Conservation (phyloP, 805 yeast species). For the Yarrowia sp. region DNA sequence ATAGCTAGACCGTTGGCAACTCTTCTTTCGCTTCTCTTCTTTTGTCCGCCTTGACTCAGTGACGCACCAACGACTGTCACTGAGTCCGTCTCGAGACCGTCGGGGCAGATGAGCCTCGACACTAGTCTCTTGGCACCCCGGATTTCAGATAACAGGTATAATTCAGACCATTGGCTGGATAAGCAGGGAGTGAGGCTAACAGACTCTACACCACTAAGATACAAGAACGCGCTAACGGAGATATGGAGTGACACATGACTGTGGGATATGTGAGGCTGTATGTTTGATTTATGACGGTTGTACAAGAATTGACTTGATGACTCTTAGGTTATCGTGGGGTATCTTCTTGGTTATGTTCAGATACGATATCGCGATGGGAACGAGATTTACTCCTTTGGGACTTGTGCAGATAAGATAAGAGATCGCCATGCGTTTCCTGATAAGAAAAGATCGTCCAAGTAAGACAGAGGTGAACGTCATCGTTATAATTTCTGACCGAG, state of each 20-base stretch:
- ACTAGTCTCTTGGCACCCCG: slow-evolving; percentile 8
- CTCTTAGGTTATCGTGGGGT: too few relatives aligned
- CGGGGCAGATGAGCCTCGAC: neutral
- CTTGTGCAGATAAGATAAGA: neutral
- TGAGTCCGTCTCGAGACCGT: neutral
- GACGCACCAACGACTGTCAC: slow-evolving; percentile 2
- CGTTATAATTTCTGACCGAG: too few relatives aligned
- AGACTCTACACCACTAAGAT: neutral
- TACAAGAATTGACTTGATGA: neutral
- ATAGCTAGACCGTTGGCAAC: slow-evolving; percentile 4
- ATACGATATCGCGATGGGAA: too few relatives aligned
- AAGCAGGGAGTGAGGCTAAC: neutral
- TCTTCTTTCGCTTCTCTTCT: neutral
- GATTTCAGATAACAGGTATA: neutral
- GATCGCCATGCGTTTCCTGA: neutral
- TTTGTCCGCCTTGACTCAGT: slow-evolving; percentile 8
- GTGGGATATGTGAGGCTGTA: neutral
- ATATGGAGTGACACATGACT: neutral
- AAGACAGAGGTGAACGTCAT: too few relatives aligned
- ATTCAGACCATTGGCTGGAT: neutral
- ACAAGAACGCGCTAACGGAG: neutral
- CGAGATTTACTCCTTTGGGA: too few relatives aligned
- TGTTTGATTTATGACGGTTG: neutral
- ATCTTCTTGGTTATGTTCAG: too few relatives aligned
- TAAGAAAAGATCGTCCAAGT: too few relatives aligned